Evolutionary conservation across 1,284 basidiomycete genomes (phyloP), one percentile per base, ranked within the genome.

Genomic region (Coniophora puteana): DNA sequence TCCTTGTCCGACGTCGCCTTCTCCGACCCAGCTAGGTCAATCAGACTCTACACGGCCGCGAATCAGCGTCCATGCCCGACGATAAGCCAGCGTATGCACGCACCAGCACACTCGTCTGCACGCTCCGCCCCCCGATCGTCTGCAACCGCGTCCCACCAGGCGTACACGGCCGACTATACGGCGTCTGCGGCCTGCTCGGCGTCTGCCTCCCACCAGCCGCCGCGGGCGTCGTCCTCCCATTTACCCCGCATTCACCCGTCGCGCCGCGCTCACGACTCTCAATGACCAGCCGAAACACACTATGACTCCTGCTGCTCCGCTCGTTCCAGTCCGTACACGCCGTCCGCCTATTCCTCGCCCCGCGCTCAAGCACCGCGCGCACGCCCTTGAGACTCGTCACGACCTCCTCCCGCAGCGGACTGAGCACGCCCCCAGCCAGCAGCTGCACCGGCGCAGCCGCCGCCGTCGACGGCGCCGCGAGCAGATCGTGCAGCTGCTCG

Each of bases 241-340:
- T n/a, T n/a, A n/a, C n/a, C n/a, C n/a, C n/a, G n/a, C n/a, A n/a
- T n/a, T n/a, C n/a, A n/a, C n/a, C n/a, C n/a, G n/a, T n/a, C 1
- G 62, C 59, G 0, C 78, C 74, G 41, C 85, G 64, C 54, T 89
- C 85, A 38, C 89, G 68, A 51, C 83, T 87, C 63, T 91, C 88
- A 31, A 91, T 79, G 1, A 94, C 91, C 26, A 95, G 76, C 31
- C 93, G 74, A 65, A 97, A 95, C 1, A 97, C 88, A 47, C 89
- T 92, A 63, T 98, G 95, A 65, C 86, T 91, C 17, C 95, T 75
- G 52, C 89, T 93, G 65, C 89, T 93, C 31, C 93, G 69, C 54
- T 93, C 90, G 60, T 99, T 99, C 92, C 93, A 99, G 61, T 99
- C 95, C 12, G 95, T 99, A 50, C 83, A 89, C 1, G 93, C 94